Evolutionary conservation across 2,329 filamentous ascomycete genomes (phyloP).

Genomic region (Colletotrichum cereale): DNA sequence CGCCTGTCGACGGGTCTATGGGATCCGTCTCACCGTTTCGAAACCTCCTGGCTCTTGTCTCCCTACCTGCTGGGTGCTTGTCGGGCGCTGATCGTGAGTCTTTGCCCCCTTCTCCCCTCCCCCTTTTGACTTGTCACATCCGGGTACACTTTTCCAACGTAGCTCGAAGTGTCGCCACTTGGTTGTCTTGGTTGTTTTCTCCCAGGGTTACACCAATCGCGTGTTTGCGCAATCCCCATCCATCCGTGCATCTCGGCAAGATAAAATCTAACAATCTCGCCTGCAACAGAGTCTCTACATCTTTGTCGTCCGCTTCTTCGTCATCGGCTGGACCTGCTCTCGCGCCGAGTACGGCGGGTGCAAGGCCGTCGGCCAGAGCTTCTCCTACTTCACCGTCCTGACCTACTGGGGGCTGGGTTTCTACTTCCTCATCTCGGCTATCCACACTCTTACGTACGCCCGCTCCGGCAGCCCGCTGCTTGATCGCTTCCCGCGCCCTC

Average conservation of each 20-base stretch:
- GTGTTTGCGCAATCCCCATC: background rate
- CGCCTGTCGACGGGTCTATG: constrained; percentile 57
- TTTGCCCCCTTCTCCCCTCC: constrained; percentile 32
- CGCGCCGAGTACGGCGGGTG: constrained; percentile 58
- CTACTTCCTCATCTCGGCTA: constrained; percentile 77
- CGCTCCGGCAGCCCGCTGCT: constrained; percentile 66
- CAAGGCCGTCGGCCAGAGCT: constrained; percentile 64
- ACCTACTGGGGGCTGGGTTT: constrained; percentile 87
- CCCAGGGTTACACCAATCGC: background rate
- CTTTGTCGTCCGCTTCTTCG: constrained; percentile 77
- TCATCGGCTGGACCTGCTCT: constrained; percentile 74
- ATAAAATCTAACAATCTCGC: constrained; percentile 1
- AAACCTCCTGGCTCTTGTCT: constrained; percentile 84
- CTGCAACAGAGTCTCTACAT: constrained; percentile 70
- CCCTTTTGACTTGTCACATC: background rate
- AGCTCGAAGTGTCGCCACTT: background rate
- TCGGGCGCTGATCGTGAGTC: constrained; percentile 67
- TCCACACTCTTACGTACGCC: constrained; percentile 79
- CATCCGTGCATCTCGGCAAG: background rate
- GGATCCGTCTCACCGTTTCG: constrained; percentile 75
- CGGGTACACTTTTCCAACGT: background rate
- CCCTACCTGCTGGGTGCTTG: constrained; percentile 71
- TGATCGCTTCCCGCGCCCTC: constrained; percentile 68
- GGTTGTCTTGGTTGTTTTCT: background rate
- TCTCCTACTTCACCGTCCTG: constrained; percentile 86